Conservation (phyloP, 23 red algal species). For the Gracilaria gracilis region DNA sequence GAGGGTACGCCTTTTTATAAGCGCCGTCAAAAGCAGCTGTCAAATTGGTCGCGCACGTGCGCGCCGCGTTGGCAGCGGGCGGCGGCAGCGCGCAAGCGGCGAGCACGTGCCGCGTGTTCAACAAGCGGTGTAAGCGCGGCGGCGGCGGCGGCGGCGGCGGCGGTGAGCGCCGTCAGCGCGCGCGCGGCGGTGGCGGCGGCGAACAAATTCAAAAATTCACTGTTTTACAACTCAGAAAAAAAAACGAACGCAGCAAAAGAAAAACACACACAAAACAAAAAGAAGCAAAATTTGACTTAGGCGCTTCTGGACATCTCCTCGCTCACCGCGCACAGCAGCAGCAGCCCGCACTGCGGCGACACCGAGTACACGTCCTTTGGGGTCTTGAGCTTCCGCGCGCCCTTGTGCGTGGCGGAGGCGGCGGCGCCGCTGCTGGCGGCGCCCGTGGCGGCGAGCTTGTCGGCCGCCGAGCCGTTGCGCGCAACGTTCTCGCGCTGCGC, state of each 20-base stretch:
- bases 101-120: neutral
- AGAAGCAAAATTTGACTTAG: neutral
- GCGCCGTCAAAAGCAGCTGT: no score
- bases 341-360: constrained; percentile 57
- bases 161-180: neutral
- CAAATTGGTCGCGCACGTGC: constrained; percentile 16
- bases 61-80: neutral
- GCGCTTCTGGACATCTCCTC: constrained; percentile 46
- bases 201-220: neutral
- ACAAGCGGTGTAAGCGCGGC: neutral
- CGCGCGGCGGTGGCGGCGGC: neutral
- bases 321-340: constrained; percentile 54
- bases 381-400: neutral
- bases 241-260: neutral
- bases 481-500: constrained; percentile 68
- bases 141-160: neutral
- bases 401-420: neutral
- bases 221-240: no score
- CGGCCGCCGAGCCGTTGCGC: neutral
- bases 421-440: neutral
- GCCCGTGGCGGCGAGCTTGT: no score
- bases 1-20: constrained; percentile 32
- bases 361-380: constrained; percentile 62
- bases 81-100: neutral
- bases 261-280: neutral